These are phyloP conservation scores for Cucurbita maxima DNA, from an alignment of 306 rosid species.

Conservation along the genomic window DNA sequence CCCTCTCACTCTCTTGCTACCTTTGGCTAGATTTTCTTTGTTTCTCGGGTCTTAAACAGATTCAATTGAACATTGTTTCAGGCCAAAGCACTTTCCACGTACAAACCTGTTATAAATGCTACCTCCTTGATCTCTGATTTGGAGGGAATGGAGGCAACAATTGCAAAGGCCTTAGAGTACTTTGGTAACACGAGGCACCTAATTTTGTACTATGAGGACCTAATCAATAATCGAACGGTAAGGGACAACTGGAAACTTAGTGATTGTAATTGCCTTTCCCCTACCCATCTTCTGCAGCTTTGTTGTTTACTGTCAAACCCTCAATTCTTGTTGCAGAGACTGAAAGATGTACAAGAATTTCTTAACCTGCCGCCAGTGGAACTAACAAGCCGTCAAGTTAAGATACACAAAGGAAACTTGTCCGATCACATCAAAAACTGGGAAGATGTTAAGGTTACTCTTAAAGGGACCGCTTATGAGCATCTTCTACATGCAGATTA, in stretches of 20 bases:
- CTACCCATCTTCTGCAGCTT: background rate
- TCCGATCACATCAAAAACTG: conserved; percentile 66
- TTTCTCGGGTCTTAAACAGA: conserved; percentile 7
- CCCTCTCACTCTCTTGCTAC: background rate
- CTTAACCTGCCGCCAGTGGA: conserved; percentile 49
- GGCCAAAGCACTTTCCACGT: conserved; percentile 72
- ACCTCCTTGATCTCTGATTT: conserved; percentile 42
- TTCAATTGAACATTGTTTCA: conserved; percentile 12
- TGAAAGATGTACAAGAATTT: conserved; percentile 56
- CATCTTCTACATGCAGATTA: conserved; percentile 54
- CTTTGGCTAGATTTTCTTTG: background rate
- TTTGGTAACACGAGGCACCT: conserved; percentile 69
- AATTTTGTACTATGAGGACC: conserved; percentile 70
- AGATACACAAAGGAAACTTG: conserved; percentile 63
- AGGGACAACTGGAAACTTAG: conserved; percentile 14
- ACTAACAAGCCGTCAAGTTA: conserved; percentile 66
- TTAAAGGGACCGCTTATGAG: conserved; percentile 54
- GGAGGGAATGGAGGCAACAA: conserved; percentile 47
- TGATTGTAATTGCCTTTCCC: background rate
- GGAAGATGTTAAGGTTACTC: conserved; percentile 63
- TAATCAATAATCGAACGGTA: conserved; percentile 53
- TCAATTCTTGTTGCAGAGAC: conserved; percentile 35
- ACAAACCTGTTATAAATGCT: conserved; percentile 61
- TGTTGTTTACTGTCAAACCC: background rate
- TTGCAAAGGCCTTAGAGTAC: conserved; percentile 46